Evolutionary conservation across 2,329 filamentous ascomycete species (phyloP).

Genomic region (Talaromyces rugulosus): DNA sequence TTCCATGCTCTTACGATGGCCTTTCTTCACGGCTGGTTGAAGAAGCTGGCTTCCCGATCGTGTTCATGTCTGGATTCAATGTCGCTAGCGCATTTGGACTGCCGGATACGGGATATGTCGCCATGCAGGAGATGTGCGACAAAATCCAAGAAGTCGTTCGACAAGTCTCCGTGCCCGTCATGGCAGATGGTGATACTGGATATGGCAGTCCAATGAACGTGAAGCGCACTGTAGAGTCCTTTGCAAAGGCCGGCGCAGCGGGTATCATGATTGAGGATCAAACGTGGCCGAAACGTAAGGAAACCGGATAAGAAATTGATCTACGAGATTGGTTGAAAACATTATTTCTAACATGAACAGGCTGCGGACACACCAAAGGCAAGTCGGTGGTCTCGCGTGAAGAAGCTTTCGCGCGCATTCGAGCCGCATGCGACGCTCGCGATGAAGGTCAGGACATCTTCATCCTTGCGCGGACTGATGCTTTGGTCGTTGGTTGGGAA

Average conservation of each 20-base stretch:
- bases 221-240: constrained; percentile 22
- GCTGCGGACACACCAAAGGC: constrained; percentile 39
- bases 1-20: constrained; percentile 42
- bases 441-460: constrained; percentile 26
- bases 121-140: constrained; percentile 43
- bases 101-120: constrained; percentile 49
- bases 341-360: constrained; percentile 8
- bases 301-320: background rate
- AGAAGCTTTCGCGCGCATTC: constrained; percentile 21
- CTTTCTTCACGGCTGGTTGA: constrained; percentile 43
- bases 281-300: constrained; percentile 42
- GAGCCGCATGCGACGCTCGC: constrained; percentile 24
- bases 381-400: constrained; percentile 26
- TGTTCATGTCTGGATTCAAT: constrained; percentile 43
- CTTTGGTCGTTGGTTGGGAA: constrained; percentile 27
- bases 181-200: constrained; percentile 55
- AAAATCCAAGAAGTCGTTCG: constrained; percentile 43
- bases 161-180: constrained; percentile 41
- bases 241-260: constrained; percentile 46
- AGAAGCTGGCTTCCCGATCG: constrained; percentile 44
- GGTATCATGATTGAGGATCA: constrained; percentile 53
- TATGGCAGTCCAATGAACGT: constrained; percentile 34
- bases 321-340: background rate
- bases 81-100: constrained; percentile 40
- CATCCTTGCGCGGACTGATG: constrained; percentile 31